A percentile compares a stretch with the other conserved stretches of the same genome.
phyloP scores from a whole-genome alignment of 2,329 filamentous ascomycete species.

The Trichoderma afroharzianum region DNA sequence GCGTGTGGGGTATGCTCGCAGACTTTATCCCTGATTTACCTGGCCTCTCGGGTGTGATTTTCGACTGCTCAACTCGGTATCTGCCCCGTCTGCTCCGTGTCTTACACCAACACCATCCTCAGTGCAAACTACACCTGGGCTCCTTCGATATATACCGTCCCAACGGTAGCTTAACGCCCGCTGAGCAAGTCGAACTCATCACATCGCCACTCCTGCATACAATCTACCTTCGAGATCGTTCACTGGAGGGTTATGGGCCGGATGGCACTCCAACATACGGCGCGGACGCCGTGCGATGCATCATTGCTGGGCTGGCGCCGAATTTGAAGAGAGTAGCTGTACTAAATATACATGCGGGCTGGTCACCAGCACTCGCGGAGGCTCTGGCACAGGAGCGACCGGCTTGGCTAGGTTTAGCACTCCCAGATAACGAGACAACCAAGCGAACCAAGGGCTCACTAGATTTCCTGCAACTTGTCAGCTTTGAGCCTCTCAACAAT shows the following conservation, averaged over 20 bases:
- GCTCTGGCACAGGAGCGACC: background rate
- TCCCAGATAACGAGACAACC: background rate
- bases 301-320: background rate
- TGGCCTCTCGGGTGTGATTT: background rate
- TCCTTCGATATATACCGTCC: background rate
- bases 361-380: background rate
- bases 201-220: background rate
- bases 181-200: background rate
- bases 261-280: background rate
- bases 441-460: background rate
- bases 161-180: background rate
- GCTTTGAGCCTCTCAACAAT: background rate
- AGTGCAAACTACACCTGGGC: background rate
- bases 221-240: background rate
- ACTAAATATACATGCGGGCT: background rate
- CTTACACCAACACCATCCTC: background rate
- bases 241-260: background rate
- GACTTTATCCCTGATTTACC: background rate
- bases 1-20: background rate
- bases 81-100: background rate
- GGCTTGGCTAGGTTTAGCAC: background rate
- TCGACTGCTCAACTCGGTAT: background rate
- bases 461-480: background rate
- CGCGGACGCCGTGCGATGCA: background rate
- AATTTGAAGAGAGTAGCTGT: background rate